A percentile compares a stretch with the other conserved stretches of the same genome.
These are phyloP conservation scores for Poteriospumella lacustris DNA, from an alignment of 108 stramenopile genomes.

Conservation along the genomic window DNA sequence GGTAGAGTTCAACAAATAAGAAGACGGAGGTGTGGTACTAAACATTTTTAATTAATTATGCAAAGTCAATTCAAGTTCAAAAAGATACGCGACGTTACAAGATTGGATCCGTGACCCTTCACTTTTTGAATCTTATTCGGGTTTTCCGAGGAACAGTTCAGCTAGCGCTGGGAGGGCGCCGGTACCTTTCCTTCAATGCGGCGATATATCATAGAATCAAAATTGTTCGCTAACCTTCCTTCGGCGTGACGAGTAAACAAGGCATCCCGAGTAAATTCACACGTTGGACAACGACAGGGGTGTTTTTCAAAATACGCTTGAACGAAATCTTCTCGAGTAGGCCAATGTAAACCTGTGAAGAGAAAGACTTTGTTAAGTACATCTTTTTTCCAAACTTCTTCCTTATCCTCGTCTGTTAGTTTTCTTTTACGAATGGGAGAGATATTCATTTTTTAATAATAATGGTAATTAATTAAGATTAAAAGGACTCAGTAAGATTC, in stretches of 20 bases:
- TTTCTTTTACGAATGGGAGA: slow-evolving; percentile 8
- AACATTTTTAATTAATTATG: slow-evolving; percentile 10
- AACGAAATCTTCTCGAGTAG: slow-evolving; percentile 7
- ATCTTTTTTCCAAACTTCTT: slow-evolving; percentile 9
- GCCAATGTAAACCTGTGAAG: slow-evolving; percentile 7
- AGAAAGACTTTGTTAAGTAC: slow-evolving; percentile 8
- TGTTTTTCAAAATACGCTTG: slow-evolving; percentile 8
- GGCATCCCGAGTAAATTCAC: slow-evolving; percentile 6
- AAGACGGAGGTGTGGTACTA: slow-evolving; percentile 6
- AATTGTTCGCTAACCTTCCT: slow-evolving; percentile 7
- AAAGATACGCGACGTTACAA: slow-evolving; percentile 7
- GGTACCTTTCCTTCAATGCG: slow-evolving; percentile 6
- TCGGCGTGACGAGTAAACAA: slow-evolving; percentile 6
- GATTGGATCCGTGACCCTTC: slow-evolving; percentile 6
- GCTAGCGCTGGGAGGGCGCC: slow-evolving; percentile 4
- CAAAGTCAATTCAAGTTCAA: slow-evolving; percentile 8
- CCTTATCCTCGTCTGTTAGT: slow-evolving; percentile 7
- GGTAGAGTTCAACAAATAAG: slow-evolving; percentile 8
- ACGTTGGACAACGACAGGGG: slow-evolving; percentile 6
- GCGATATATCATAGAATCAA: slow-evolving; percentile 8
- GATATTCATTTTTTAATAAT: slow-evolving; percentile 10
- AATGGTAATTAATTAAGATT: slow-evolving; percentile 1
- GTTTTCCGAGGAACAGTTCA: slow-evolving; percentile 7
- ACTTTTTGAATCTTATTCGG: slow-evolving; percentile 8
- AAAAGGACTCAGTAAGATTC: slow-evolving; percentile 3